These are phyloP conservation scores for Coniochaeta ligniaria DNA, from an alignment of 2,329 filamentous ascomycete genomes.

Conservation along the genomic window DNA sequence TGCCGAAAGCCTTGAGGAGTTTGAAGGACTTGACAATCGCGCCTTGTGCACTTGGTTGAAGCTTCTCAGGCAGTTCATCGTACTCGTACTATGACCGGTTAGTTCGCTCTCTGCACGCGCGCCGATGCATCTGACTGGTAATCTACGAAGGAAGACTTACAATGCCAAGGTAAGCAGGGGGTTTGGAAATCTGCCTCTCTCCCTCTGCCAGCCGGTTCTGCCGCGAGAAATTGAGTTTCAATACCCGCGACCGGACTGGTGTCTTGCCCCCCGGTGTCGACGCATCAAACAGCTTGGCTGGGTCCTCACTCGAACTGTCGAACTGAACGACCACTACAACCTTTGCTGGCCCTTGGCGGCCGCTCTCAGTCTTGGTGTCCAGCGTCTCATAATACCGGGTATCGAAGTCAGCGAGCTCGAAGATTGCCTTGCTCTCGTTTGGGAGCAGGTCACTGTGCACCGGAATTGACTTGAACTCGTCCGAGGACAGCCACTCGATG, in stretches of 20 bases:
- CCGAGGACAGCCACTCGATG: conserved; percentile 5
- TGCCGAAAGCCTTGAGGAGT: not conserved
- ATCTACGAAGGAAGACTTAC: not conserved
- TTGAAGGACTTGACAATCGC: not conserved
- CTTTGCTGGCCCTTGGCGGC: not conserved
- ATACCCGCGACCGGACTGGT: not conserved
- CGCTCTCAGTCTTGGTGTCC: not conserved
- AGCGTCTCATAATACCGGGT: conserved; percentile 6
- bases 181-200: not conserved
- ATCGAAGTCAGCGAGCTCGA: conserved; percentile 9
- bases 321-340: not conserved
- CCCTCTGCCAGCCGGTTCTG: not conserved
- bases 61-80: not conserved
- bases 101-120: not conserved
- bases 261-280: not conserved
- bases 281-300: not conserved
- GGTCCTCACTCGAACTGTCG: not conserved
- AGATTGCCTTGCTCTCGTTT: conserved; percentile 5
- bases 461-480: conserved; percentile 6
- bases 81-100: not conserved
- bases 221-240: conserved; percentile 2
- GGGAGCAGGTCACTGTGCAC: conserved; percentile 9
- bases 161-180: not conserved
- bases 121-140: not conserved
- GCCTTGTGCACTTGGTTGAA: not conserved